Percentiles rank a stretch among this genome's conserved stretches.
Evolutionary conservation across 164 flowering plant genomes (phyloP).

Genomic region (Kingdonia uniflora): DNA sequence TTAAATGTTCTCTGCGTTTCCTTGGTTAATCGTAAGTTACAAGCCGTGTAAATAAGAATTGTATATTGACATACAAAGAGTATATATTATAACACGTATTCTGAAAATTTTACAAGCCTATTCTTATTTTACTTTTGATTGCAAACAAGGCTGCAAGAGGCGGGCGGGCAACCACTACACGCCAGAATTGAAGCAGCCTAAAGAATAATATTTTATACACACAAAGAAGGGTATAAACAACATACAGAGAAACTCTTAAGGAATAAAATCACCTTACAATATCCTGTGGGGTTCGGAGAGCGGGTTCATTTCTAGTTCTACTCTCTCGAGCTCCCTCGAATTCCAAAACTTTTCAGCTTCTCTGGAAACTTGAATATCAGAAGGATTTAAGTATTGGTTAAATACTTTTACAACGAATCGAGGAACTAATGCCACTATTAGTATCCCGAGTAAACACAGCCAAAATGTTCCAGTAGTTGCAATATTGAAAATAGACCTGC

Average conservation of each 20-base stretch:
- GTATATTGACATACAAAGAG: no score
- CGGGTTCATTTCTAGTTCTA: conserved; percentile 52
- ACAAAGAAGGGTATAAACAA: no score
- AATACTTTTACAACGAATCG: conserved; percentile 63
- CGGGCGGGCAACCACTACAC: neutral
- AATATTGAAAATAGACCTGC: conserved; percentile 77
- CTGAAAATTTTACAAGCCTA: conserved; percentile 19
- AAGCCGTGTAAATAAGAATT: no score
- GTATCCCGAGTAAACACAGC: conserved; percentile 57
- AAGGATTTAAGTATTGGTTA: conserved; percentile 36
- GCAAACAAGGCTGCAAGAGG: conserved; percentile 14
- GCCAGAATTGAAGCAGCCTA: conserved; percentile 15
- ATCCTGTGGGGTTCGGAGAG: conserved; percentile 18
- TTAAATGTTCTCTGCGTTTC: no score
- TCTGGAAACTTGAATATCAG: conserved; percentile 67
- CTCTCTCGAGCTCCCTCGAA: conserved; percentile 18
- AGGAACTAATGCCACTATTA: conserved; percentile 53
- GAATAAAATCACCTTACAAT: conserved; percentile 14
- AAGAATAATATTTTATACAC: conserved; percentile 21
- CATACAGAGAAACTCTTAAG: conserved; percentile 1
- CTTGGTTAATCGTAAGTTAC: no score
- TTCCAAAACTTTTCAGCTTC: conserved; percentile 64
- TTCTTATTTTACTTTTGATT: conserved; percentile 18
- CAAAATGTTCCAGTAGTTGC: conserved; percentile 44
- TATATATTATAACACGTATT: conserved; percentile 4